Percentiles rank a stretch among this genome's conserved stretches.
Conservation (phyloP, 805 yeast species). For the Wickerhamomyces ciferrii region DNA sequence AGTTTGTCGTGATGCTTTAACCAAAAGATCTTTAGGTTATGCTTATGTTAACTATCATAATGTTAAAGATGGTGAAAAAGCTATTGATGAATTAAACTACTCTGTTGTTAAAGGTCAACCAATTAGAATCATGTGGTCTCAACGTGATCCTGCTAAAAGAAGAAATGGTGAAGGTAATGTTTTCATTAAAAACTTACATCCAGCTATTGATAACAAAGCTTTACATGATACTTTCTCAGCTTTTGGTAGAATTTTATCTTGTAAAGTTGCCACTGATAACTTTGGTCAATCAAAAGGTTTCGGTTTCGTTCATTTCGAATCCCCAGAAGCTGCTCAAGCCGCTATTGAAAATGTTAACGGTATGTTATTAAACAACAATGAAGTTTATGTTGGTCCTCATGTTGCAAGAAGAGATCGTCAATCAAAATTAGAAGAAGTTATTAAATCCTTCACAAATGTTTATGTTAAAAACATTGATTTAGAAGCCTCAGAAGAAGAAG, state of each 20-base stretch:
- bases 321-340: slow-evolving; percentile 85
- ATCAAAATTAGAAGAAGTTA: slow-evolving; percentile 83
- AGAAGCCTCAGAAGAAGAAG: slow-evolving; percentile 66
- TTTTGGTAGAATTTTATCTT: slow-evolving; percentile 91
- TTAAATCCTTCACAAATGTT: slow-evolving; percentile 92
- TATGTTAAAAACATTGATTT: slow-evolving; percentile 85
- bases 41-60: slow-evolving; percentile 96
- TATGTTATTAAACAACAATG: slow-evolving; percentile 94
- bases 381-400: slow-evolving; percentile 94
- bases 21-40: slow-evolving; percentile 95
- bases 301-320: slow-evolving; percentile 96
- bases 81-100: slow-evolving; percentile 94
- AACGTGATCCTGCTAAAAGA: slow-evolving; percentile 95
- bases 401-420: slow-evolving; percentile 90
- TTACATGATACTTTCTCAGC: slow-evolving; percentile 97
- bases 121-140: slow-evolving; percentile 99
- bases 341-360: slow-evolving; percentile 98
- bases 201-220: slow-evolving; percentile 98
- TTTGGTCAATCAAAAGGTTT: slow-evolving; percentile 90
- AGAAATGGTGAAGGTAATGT: slow-evolving; percentile 95
- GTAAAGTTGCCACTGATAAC: slow-evolving; percentile 95
- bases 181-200: slow-evolving; percentile 97
- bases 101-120: slow-evolving; percentile 90
- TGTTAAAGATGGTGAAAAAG: slow-evolving; percentile 85
- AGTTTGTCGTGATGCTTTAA: slow-evolving; percentile 97